Conservation (phyloP, 495 filamentous ascomycete genomes). For the Patellaria atrata region DNA sequence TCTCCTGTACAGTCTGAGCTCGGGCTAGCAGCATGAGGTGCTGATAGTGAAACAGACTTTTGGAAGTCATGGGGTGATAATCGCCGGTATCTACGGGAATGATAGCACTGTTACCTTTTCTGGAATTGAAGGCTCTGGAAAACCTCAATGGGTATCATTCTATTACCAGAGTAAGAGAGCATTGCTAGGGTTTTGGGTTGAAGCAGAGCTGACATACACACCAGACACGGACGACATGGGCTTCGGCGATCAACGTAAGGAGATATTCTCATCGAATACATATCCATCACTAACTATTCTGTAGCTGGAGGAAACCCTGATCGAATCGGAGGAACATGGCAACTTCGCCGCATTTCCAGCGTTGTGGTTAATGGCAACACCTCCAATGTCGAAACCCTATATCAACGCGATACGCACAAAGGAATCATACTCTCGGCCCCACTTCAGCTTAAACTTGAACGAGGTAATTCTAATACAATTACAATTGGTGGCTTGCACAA, state of each 20-base stretch:
- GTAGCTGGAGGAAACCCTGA: conserved; percentile 29
- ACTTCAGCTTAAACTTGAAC: conserved; percentile 25
- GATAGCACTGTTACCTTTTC: conserved; percentile 37
- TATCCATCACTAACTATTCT: conserved; percentile 9
- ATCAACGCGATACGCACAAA: conserved; percentile 33
- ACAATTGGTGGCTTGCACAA: conserved; percentile 31
- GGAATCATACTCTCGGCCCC: conserved; percentile 32
- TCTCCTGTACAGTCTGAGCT: not conserved
- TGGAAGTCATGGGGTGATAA: conserved; percentile 29
- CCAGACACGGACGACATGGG: conserved; percentile 32
- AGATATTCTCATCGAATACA: not conserved
- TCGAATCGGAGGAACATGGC: conserved; percentile 31
- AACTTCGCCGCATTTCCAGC: conserved; percentile 30
- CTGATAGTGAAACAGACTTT: conserved; percentile 29
- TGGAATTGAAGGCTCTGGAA: conserved; percentile 33
- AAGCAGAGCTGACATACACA: no score
- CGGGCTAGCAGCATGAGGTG: not conserved
- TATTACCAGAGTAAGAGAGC: conserved; percentile 36
- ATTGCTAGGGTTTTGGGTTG: no score
- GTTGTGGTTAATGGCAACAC: conserved; percentile 30
- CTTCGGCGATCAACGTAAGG: conserved; percentile 32
- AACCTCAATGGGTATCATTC: conserved; percentile 41
- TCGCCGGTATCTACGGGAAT: conserved; percentile 37
- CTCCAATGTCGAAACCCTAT: conserved; percentile 27
- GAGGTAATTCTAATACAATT: conserved; percentile 29